A percentile compares a stretch with the other conserved stretches of the same genome.
Conservation (phyloP, 805 yeast species). For the Wickerhamiella dianesei region DNA sequence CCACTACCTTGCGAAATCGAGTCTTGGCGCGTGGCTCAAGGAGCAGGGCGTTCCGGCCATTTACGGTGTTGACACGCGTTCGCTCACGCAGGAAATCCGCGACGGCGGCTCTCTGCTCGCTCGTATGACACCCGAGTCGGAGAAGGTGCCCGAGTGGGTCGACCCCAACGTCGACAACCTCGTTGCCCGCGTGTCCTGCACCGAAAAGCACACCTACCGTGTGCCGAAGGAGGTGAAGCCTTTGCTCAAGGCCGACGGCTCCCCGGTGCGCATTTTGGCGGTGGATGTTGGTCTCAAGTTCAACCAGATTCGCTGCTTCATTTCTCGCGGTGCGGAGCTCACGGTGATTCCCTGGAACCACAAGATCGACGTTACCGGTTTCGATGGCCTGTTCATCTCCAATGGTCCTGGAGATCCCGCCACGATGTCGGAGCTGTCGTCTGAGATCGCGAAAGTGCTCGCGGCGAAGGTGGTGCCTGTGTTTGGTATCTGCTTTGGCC, state of each 20-base stretch:
- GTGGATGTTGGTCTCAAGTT: slow-evolving; percentile 96
- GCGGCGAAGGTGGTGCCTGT: slow-evolving; percentile 66
- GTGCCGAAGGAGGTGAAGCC: slow-evolving; percentile 43
- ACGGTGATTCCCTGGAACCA: slow-evolving; percentile 93
- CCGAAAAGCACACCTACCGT: slow-evolving; percentile 53
- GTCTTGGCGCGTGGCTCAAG: slow-evolving; percentile 87
- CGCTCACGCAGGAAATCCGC: slow-evolving; percentile 85
- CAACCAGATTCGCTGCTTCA: slow-evolving; percentile 95
- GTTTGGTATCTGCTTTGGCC: slow-evolving; percentile 97
- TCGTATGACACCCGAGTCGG: slow-evolving; percentile 49
- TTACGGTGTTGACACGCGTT: slow-evolving; percentile 95
- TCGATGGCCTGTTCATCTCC: slow-evolving; percentile 90
- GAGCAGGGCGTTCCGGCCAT: slow-evolving; percentile 88
- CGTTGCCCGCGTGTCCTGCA: slow-evolving; percentile 77
- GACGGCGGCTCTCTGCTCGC: slow-evolving; percentile 88
- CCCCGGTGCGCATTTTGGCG: slow-evolving; percentile 69
- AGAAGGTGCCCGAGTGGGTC: slow-evolving; percentile 73
- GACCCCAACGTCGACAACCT: slow-evolving; percentile 87
- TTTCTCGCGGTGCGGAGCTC: slow-evolving; percentile 89
- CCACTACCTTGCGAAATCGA: slow-evolving; percentile 83
- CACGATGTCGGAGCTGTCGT: slow-evolving; percentile 56
- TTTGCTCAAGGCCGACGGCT: slow-evolving; percentile 48
- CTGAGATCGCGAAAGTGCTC: slow-evolving; percentile 43
- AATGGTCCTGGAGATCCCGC: slow-evolving; percentile 99
- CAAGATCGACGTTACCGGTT: slow-evolving; percentile 52